Evolutionary conservation across 768 basidiomycete genomes (phyloP).

Genomic region (Leccinum aurantiacum): DNA sequence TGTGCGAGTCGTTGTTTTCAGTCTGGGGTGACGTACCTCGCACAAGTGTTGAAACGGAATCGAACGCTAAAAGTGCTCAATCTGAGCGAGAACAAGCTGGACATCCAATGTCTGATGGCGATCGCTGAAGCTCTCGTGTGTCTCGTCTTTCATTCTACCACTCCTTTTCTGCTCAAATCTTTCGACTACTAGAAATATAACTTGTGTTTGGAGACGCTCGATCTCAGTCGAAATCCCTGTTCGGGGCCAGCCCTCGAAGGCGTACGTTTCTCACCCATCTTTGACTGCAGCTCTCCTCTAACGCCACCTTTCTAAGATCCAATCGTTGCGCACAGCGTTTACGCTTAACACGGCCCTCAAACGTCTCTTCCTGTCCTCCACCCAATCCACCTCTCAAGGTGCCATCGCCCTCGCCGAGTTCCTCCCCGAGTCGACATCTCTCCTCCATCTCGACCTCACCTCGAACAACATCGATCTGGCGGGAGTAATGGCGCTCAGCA

Average conservation of each 20-base stretch:
- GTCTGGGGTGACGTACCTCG: slow-evolving; percentile 84
- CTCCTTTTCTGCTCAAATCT: background rate
- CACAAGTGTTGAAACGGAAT: slow-evolving; percentile 95
- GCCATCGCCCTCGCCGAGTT: slow-evolving; percentile 97
- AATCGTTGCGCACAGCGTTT: slow-evolving; percentile 89
- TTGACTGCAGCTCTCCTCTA: background rate
- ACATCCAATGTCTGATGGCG: slow-evolving; percentile 70
- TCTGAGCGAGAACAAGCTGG: slow-evolving; percentile 92
- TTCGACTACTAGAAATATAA: slow-evolving; percentile 81
- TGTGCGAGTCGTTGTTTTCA: slow-evolving; percentile 15
- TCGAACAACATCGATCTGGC: slow-evolving; percentile 82
- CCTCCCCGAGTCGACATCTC: slow-evolving; percentile 82
- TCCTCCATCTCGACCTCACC: slow-evolving; percentile 91
- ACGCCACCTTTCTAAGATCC: slow-evolving; percentile 47
- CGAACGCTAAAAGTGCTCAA: slow-evolving; percentile 93
- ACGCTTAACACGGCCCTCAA: slow-evolving; percentile 90
- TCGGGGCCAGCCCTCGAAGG: slow-evolving; percentile 88
- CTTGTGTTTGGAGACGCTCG: slow-evolving; percentile 87
- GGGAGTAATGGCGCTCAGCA: slow-evolving; percentile 89
- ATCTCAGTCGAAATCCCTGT: slow-evolving; percentile 91
- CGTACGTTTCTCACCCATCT: slow-evolving; percentile 45
- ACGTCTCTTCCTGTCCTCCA: slow-evolving; percentile 86
- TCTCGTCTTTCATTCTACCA: slow-evolving; percentile 2
- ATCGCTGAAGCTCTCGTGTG: slow-evolving; percentile 93
- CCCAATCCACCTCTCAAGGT: slow-evolving; percentile 73